Base-by-base conservation (phyloP, 805 yeast species). In the Metschnikowia cerradonensis region DNA sequence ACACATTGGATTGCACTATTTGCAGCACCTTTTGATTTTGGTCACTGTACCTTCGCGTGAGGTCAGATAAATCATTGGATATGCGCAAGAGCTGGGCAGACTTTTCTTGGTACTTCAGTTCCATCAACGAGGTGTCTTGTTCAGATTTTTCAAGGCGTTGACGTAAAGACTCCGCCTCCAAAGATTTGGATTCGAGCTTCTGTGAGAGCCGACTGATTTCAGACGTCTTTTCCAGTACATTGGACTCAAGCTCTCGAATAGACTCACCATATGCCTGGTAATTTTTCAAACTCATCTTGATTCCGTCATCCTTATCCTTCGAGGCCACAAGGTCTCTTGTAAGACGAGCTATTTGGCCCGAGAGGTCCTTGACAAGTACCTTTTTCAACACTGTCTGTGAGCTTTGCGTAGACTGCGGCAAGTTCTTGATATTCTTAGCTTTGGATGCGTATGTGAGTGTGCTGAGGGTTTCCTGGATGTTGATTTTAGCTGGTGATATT, bases 391-490 rank as follows among this genome's bases (percentile, higher is more conserved):
- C 62, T 35, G 67, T 47, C 11, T 74, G 74, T 20, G 64, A 64
- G 45, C 69, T 75, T 37, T 65, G 67, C 4, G 80, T 80, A 8
- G 73, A 63, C 55, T 56, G 88, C 60, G 78, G 88, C 65, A 35
- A 77, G 73, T 72, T 89, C 59, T 80, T 81, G 53, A 90, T 88
- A 55, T 82, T 84, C 56, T 89, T 88, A 2, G 97, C 97, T 53
- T 90, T 83, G 48, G 84, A 81, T 3, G 97, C 96, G 65, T 90
- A 90, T 56, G 89, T 94, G 47, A 90, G 73, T 0, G 97, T 90
- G 57, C 94, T 86, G 40, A 85, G 65, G 0, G 96, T 88, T 64
- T 90, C 97, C 30, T 86, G 91, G n/a, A 82, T 70, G 52, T 86
- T 87, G 30, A 81, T 73, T 52, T 78, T 78, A 0, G 95, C 95